Conservation (phyloP, 805 yeast genomes). For the Cyberlindnera bimundalis region DNA sequence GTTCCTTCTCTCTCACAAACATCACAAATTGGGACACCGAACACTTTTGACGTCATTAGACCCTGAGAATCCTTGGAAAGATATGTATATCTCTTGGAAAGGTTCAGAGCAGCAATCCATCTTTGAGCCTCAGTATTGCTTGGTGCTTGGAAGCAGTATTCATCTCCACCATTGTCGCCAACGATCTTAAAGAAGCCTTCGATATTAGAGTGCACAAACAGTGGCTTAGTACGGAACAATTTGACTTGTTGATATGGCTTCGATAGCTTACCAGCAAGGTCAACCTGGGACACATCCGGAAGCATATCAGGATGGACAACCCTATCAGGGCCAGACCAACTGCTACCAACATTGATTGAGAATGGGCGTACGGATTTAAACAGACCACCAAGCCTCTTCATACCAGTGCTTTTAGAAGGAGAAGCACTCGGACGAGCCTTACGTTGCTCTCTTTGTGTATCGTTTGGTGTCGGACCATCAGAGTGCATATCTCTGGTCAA, state of each 20-base stretch:
- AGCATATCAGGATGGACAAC: constrained; percentile 50
- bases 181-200: constrained; percentile 42
- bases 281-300: constrained; percentile 48
- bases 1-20: constrained; percentile 71
- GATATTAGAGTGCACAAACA: constrained; percentile 34
- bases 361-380: constrained; percentile 60
- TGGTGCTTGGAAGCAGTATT: constrained; percentile 64
- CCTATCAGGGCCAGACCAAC: constrained; percentile 40
- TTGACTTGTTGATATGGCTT: constrained; percentile 51
- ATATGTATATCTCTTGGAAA: constrained; percentile 40
- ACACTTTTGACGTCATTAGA: constrained; percentile 49
- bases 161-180: constrained; percentile 43
- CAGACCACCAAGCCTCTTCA: constrained; percentile 53
- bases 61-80: constrained; percentile 39
- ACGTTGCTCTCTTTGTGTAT: constrained; percentile 16
- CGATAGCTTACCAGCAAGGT: constrained; percentile 33
- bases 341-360: constrained; percentile 44
- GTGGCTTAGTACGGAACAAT: constrained; percentile 39
- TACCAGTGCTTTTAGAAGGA: constrained; percentile 25
- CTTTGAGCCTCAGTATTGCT: constrained; percentile 60
- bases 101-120: constrained; percentile 56
- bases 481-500: constrained; percentile 11
- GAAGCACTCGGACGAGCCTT: constrained; percentile 19
- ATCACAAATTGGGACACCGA: constrained; percentile 81
- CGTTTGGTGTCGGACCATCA: constrained; percentile 12